A percentile compares a stretch with the other conserved stretches of the same genome.
These are phyloP conservation scores for Suillus hirtellus DNA, from an alignment of 768 basidiomycete genomes.

Conservation along the genomic window DNA sequence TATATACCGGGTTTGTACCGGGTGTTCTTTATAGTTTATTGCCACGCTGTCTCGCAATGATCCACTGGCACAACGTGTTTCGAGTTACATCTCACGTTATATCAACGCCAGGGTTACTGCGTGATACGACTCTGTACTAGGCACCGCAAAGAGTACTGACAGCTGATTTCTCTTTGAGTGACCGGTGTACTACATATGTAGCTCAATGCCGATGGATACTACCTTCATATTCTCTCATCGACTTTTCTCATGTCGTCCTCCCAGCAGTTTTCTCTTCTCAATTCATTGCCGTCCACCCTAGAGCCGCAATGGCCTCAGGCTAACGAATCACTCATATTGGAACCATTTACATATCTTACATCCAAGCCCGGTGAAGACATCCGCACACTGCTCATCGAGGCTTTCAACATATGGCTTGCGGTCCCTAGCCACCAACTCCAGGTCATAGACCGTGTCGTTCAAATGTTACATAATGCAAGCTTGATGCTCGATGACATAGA, in stretches of 20 bases:
- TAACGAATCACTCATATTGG: conserved; percentile 51
- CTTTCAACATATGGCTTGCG: conserved; percentile 90
- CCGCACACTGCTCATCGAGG: conserved; percentile 80
- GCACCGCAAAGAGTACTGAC: background rate
- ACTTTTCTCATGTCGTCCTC: conserved; percentile 5
- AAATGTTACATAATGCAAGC: conserved; percentile 94
- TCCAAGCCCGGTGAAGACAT: conserved; percentile 93
- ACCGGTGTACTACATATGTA: conserved; percentile 3
- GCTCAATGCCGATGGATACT: background rate
- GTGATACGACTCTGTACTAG: too few species aligned
- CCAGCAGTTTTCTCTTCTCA: background rate
- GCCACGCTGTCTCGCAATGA: background rate
- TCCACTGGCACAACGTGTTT: background rate
- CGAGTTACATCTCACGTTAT: background rate
- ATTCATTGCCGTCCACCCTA: background rate
- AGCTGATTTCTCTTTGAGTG: conserved; percentile 14
- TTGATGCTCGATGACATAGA: conserved; percentile 96
- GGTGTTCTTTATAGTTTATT: too few species aligned
- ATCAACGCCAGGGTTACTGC: background rate
- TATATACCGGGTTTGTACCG: too few species aligned
- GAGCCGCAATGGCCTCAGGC: conserved; percentile 37
- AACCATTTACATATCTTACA: conserved; percentile 85
- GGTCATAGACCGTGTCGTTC: conserved; percentile 79
- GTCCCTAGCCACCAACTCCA: conserved; percentile 72
- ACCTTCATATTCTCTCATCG: background rate